Base-by-base conservation (phyloP, 2,329 filamentous ascomycete species). In the Trichoderma brevicompactum region DNA sequence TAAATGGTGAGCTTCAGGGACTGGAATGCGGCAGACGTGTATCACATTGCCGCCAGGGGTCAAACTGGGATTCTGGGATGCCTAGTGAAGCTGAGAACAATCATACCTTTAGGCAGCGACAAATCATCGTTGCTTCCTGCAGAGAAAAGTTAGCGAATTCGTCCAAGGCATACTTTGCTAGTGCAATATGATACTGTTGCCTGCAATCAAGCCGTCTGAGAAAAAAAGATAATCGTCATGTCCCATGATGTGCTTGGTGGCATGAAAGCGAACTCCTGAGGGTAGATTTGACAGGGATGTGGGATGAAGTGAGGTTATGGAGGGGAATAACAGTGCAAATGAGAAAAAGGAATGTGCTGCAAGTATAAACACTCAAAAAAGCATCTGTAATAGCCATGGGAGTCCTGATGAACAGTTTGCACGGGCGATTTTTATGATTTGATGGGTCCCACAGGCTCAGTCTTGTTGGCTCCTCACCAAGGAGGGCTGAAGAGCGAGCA, bases 21-120 rank as follows among this genome's bases (percentile, higher is more conserved):
- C 41, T 15, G 6, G 23, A 13, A 32, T 49, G 17, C 9, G 28
- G 13, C n/a, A 8, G 19, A 1, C 17, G 8, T 38, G 46, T 46
- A 9, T 63, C 49, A 38, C 19, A 60, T 40, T 23, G 34, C 46
- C 17, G 40, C 44, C 28, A 36, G 43, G 41, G 41, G 44, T 49
- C 10, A 17, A n/a, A 60, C 15, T 19, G 54, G 44, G 12, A 13
- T 32, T 13, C n/a, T 7, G 40, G 23, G 12, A 12, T 28, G 38
- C 52, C 15, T 7, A 13, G 6, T 6, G 32, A 50, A 19, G 17
- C 32, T 5, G 38, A 17, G n/a, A 44, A 52, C 12, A 15, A 32
- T 72, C 78, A 66, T 81, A 87, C 86, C 86, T 79, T 89, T 89
- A 34, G 87, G 87, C 19, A 89, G 79, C 54, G 86, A 88, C 69